These are phyloP conservation scores for Colletotrichum neosansevieriae DNA, from an alignment of 2,329 filamentous ascomycete genomes.

Conservation along the genomic window DNA sequence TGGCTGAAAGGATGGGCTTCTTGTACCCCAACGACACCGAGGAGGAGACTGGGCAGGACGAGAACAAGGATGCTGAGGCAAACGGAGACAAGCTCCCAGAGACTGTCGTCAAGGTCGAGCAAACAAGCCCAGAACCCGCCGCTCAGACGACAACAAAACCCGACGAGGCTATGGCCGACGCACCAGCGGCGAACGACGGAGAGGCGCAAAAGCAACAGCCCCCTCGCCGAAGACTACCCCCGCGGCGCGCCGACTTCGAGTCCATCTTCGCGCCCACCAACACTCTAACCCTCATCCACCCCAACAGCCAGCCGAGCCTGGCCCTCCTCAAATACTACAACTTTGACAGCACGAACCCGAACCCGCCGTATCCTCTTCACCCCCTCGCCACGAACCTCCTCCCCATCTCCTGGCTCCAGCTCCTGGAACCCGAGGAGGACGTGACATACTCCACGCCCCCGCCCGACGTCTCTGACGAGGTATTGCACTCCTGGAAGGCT, in stretches of 20 bases:
- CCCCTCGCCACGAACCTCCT: slow-evolving; percentile 86
- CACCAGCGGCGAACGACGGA: slow-evolving; percentile 1
- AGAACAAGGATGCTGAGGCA: slow-evolving; percentile 32
- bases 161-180: slow-evolving; percentile 18
- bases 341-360: slow-evolving; percentile 78
- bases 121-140: slow-evolving; percentile 4
- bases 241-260: slow-evolving; percentile 62
- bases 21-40: slow-evolving; percentile 64
- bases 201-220: slow-evolving; percentile 18
- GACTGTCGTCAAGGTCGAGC: background rate
- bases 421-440: slow-evolving; percentile 82
- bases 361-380: slow-evolving; percentile 69
- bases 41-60: slow-evolving; percentile 46
- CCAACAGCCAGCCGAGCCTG: slow-evolving; percentile 88
- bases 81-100: slow-evolving; percentile 26
- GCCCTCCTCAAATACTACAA: slow-evolving; percentile 89
- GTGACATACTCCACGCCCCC: slow-evolving; percentile 78
- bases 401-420: slow-evolving; percentile 90
- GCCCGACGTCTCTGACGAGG: slow-evolving; percentile 66
- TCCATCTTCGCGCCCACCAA: slow-evolving; percentile 77
- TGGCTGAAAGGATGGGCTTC: slow-evolving; percentile 91
- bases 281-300: slow-evolving; percentile 84
- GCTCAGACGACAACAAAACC: slow-evolving; percentile 3
- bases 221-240: slow-evolving; percentile 18
- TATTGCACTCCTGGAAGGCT: slow-evolving; percentile 79